Evolutionary conservation across 2,329 filamentous ascomycete species (phyloP), one percentile per base, ranked within the genome.

Genomic region (Chrysoporthe puriensis): DNA sequence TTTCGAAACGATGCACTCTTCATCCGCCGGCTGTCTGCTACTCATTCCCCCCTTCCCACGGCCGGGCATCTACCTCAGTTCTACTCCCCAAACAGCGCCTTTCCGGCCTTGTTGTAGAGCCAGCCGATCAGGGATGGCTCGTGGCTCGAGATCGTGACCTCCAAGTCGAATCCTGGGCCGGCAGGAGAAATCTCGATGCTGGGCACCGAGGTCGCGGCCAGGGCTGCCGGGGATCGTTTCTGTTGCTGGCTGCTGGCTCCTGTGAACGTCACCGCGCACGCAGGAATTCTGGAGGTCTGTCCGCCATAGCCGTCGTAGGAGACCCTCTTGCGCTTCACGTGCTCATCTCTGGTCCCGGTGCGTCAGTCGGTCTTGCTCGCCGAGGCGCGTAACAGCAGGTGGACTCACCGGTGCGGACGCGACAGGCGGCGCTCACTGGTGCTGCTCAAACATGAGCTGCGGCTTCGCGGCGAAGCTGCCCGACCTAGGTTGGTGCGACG

Each of bases 271-370:
- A 36, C 21, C 1, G 63, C 60, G 18, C 6, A 40, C 6, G 52
- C 34, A 14, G 63, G 9, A 8, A 34, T 56, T 4, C 57, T n/a
- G n/a, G 59, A n/a, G 2, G 48, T 50, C 34, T 68, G 59, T 40
- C 54, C 54, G 4, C 59, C 63, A 4, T 63, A 9, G 42, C 58
- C 8, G 18, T 63, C 59, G 16, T 56, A 66, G 5, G 66, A 64
- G n/a, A 66, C 36, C n/a, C 52, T 61, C 16, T 36, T 46, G 52
- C 63, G 66, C 66, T 68, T 68, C 21, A 66, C 44, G 9, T 66
- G 66, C 60, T 66, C 63, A 14, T 59, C 66, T 13, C 66, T 66
- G 16, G 4, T 7, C 8, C 5, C 21, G 4, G 8, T 36, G 46
- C 43, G 66, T 34, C 61, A 43, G 40, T 32, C 16, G 11, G 18